These are phyloP conservation scores for Endothia cerciana DNA, from an alignment of 2,329 filamentous ascomycete species.

Conservation along the genomic window DNA sequence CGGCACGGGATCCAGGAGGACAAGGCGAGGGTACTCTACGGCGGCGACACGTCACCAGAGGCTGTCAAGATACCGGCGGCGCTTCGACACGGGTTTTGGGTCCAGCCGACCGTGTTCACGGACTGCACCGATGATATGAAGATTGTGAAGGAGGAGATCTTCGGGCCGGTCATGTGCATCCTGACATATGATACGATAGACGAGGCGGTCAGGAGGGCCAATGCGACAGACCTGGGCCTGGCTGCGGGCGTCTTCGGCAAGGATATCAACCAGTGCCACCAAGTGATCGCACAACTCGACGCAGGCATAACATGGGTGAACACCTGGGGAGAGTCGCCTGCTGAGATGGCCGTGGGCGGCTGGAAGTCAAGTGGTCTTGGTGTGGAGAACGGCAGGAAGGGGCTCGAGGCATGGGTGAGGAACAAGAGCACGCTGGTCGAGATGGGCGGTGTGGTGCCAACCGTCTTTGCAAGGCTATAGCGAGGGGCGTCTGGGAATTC, in stretches of 20 bases:
- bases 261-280: constrained; percentile 74
- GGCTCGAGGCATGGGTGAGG: constrained; percentile 79
- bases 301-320: constrained; percentile 93
- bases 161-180: constrained; percentile 84
- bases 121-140: constrained; percentile 83
- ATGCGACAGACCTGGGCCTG: constrained; percentile 76
- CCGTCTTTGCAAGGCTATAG: constrained; percentile 73
- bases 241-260: constrained; percentile 83
- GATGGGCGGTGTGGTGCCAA: constrained; percentile 71
- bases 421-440: constrained; percentile 91
- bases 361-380: constrained; percentile 92
- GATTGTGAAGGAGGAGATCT: constrained; percentile 82
- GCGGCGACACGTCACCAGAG: constrained; percentile 64
- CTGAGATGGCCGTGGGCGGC: constrained; percentile 89
- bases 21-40: constrained; percentile 73
- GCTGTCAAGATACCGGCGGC: constrained; percentile 49
- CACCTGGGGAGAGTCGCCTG: constrained; percentile 89
- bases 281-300: constrained; percentile 70
- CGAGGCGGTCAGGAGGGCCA: constrained; percentile 73
- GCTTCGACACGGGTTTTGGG: constrained; percentile 74
- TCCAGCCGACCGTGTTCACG: constrained; percentile 82
- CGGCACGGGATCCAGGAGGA: constrained; percentile 73
- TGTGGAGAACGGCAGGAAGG: constrained; percentile 81
- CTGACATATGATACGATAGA: constrained; percentile 73
- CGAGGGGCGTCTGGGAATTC: not conserved